Percentiles rank a stretch among this genome's conserved stretches.
Evolutionary conservation across 768 basidiomycete species (phyloP).

Genomic region (Hericium erinaceus): DNA sequence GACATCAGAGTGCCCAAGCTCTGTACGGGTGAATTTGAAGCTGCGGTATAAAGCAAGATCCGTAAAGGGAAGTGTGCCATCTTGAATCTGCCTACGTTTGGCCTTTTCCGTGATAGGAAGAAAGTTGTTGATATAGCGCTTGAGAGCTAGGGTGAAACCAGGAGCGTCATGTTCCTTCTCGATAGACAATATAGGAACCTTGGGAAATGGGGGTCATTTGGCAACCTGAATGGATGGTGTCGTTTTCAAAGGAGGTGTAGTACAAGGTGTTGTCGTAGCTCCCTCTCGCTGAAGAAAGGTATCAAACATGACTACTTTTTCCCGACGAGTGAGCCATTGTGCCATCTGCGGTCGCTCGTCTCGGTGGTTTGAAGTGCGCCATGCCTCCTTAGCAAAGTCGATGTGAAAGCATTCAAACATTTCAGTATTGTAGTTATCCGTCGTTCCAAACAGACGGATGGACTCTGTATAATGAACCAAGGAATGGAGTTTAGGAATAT

Average conservation of each 20-base stretch:
- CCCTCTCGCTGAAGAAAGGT: not conserved
- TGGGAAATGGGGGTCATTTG: too few species aligned
- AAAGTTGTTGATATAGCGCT: not conserved
- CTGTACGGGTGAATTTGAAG: not conserved
- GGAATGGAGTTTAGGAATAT: constrained; percentile 21
- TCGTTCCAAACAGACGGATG: constrained; percentile 12
- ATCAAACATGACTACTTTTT: constrained; percentile 1
- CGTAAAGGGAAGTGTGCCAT: not conserved
- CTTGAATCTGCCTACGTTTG: not conserved
- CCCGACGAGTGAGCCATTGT: constrained; percentile 12
- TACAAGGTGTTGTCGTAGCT: not conserved
- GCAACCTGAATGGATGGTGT: too few species aligned
- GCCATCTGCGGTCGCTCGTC: constrained; percentile 21
- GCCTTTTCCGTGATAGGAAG: not conserved
- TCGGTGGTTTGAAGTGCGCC: constrained; percentile 16
- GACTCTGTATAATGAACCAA: constrained; percentile 14
- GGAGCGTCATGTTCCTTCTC: too few species aligned
- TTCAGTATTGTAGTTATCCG: constrained; percentile 22
- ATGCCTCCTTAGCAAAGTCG: constrained; percentile 20
- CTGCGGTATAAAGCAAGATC: not conserved
- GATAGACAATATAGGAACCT: too few species aligned
- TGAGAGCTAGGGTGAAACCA: too few species aligned
- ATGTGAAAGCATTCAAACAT: constrained; percentile 20
- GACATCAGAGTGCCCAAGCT: not conserved
- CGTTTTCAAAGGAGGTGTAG: not conserved